A percentile compares a stretch with the other conserved stretches of the same genome.
Conservation (phyloP, 2,329 filamentous ascomycete genomes). For the Alternaria panax region DNA sequence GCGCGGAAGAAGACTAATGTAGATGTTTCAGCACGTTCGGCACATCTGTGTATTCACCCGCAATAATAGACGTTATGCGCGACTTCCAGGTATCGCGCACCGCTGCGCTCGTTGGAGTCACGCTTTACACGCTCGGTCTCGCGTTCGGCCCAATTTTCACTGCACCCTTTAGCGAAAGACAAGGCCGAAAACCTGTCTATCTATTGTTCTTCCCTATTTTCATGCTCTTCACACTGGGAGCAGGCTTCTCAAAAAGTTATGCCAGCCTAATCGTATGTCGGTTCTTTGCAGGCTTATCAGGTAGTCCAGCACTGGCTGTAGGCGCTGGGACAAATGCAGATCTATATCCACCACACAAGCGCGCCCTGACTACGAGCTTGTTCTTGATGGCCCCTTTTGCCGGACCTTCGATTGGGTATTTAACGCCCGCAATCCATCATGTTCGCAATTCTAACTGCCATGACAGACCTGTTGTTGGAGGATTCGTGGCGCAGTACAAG, state of each 20-base stretch:
- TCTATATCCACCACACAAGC: constrained; percentile 42
- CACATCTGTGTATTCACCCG: constrained; percentile 63
- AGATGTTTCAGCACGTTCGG: constrained; percentile 57
- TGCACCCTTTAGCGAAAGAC: constrained; percentile 65
- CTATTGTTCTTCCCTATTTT: constrained; percentile 56
- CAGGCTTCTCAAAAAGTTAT: constrained; percentile 61
- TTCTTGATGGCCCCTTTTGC: constrained; percentile 54
- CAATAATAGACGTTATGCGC: constrained; percentile 55
- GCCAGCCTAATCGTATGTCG: constrained; percentile 61
- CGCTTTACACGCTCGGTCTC: constrained; percentile 67
- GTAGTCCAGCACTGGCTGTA: constrained; percentile 62
- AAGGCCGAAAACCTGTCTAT: constrained; percentile 65
- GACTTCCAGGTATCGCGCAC: constrained; percentile 65
- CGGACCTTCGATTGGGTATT: constrained; percentile 49
- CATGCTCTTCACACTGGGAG: constrained; percentile 64
- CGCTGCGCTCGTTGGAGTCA: constrained; percentile 65
- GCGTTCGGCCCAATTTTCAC: constrained; percentile 66
- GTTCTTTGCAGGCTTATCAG: constrained; percentile 77
- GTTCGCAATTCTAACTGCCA: not conserved
- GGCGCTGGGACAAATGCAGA: constrained; percentile 54
- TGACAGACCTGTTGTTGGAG: constrained; percentile 52
- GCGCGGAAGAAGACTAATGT: not conserved
- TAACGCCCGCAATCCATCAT: not conserved
- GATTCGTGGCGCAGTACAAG: constrained; percentile 56
- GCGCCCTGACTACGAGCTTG: constrained; percentile 46